Evolutionary conservation across 148 eudicot species (phyloP), one percentile per base, ranked within the genome.

Genomic region (Rhododendron kiyosumense): DNA sequence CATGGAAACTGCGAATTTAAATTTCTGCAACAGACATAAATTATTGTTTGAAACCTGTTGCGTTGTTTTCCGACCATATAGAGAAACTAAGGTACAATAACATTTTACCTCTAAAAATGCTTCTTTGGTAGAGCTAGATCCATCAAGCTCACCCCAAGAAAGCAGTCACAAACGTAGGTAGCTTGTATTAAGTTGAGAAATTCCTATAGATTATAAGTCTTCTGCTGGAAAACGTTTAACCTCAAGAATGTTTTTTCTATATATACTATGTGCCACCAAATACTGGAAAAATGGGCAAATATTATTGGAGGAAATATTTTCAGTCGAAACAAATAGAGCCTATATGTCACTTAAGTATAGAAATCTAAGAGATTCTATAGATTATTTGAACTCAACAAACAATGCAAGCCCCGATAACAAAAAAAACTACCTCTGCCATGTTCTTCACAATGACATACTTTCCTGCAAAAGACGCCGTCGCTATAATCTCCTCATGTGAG

Each of bases 381-480:
- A 51, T 13, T 12, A 51, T 12, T 51, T 9, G 15, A 10, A 49
- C 14, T 38, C 0, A n/a, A 17, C 24, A 4, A 67, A 82, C 43
- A 79, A 82, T 28, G 67, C 59, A 69, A 80, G 78, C 12, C 74
- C 76, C 45, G 65, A 71, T 46, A 41, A 41, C 5, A 41, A 41
- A 41, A 41, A 41, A 41, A 1, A 41, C 6, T 93, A 93, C 99
- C 98, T 97, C 99, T 84, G 88, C 90, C 95, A 94, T 94, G 88
- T 93, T 83, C 93, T 94, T 97, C 82, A 94, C 98, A 87, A 97
- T 86, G 11, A 95, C 79, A 88, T 93, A 94, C 83, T 89, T 95
- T 87, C 93, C 94, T 17, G 99, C 99, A 92, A 95, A 97, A 65
- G 99, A 97, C 43, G 98, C 95, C 76, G 99, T 97, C 61, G 99